A percentile compares a stretch with the other conserved stretches of the same genome.
Conservation (phyloP, 495 filamentous ascomycete species). For the Trichoderma asperelloides region DNA sequence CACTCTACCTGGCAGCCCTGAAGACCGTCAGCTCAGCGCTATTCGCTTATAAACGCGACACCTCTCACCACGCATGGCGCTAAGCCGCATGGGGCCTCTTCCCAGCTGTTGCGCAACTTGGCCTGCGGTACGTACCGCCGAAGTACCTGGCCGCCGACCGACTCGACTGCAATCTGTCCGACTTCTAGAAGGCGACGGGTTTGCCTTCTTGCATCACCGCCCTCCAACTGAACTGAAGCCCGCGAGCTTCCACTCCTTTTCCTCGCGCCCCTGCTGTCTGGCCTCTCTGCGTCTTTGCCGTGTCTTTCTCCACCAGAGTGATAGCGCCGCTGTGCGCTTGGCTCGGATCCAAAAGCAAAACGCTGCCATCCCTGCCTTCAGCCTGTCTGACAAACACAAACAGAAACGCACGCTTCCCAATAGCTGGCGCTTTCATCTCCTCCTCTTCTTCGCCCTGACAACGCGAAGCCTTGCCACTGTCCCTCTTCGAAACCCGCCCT, state of each 20-base stretch:
- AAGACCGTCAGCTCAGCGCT: not conserved
- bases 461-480: not conserved
- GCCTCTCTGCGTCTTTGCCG: not conserved
- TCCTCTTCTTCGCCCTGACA: not conserved
- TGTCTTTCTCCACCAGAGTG: not conserved
- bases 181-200: not conserved
- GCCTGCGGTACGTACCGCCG: not conserved
- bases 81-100: not conserved
- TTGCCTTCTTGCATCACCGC: not conserved
- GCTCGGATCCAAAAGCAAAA: not conserved
- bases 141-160: not conserved
- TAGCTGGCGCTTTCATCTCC: not conserved
- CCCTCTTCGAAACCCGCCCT: not conserved
- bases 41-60: not conserved
- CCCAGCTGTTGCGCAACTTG: not conserved
- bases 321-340: not conserved
- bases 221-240: not conserved
- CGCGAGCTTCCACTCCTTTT: not conserved
- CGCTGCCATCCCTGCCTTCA: not conserved
- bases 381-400: not conserved
- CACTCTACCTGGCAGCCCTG: not conserved
- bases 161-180: constrained; percentile 4
- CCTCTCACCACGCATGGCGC: constrained; percentile 2
- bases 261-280: not conserved
- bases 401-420: not conserved